Percentiles rank a stretch among this genome's conserved stretches.
phyloP scores from a whole-genome alignment of 2,329 filamentous ascomycete species.

The Talaromyces atroroseus region DNA sequence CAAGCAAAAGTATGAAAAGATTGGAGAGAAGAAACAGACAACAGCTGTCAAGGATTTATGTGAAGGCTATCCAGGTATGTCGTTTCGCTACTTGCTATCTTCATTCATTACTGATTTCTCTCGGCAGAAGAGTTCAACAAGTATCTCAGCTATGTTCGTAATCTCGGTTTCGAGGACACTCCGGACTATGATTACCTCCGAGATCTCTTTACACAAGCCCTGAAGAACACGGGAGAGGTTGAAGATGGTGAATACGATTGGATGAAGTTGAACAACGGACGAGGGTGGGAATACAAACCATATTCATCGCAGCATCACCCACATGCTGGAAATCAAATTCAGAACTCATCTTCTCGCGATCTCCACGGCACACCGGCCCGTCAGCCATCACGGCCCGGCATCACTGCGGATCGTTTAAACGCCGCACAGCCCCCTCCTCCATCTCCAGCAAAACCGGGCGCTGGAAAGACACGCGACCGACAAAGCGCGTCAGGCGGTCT shows the following conservation, averaged over 20 bases:
- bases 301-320: constrained; percentile 62
- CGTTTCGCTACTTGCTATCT: neutral
- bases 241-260: constrained; percentile 99
- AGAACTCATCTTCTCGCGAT: constrained; percentile 78
- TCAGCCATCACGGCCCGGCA: constrained; percentile 55
- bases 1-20: constrained; percentile 99
- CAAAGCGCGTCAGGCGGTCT: constrained; percentile 72
- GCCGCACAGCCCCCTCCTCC: constrained; percentile 83
- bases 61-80: constrained; percentile 75
- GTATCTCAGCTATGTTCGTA: constrained; percentile 94
- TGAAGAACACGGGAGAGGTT: constrained; percentile 89
- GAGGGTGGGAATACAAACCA: constrained; percentile 81
- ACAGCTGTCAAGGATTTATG: constrained; percentile 95
- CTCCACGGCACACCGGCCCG: constrained; percentile 64
- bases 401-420: constrained; percentile 87
- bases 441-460: constrained; percentile 72
- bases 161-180: constrained; percentile 96
- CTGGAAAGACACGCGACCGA: constrained; percentile 65
- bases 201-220: constrained; percentile 89
- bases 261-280: constrained; percentile 95
- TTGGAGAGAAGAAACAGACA: constrained; percentile 99
- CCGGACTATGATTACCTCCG: constrained; percentile 97
- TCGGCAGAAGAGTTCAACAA: constrained; percentile 83
- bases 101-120: constrained; percentile 17
- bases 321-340: constrained; percentile 71